phyloP scores from a whole-genome alignment of 2,329 filamentous ascomycete species.

The Claviceps sp. region DNA sequence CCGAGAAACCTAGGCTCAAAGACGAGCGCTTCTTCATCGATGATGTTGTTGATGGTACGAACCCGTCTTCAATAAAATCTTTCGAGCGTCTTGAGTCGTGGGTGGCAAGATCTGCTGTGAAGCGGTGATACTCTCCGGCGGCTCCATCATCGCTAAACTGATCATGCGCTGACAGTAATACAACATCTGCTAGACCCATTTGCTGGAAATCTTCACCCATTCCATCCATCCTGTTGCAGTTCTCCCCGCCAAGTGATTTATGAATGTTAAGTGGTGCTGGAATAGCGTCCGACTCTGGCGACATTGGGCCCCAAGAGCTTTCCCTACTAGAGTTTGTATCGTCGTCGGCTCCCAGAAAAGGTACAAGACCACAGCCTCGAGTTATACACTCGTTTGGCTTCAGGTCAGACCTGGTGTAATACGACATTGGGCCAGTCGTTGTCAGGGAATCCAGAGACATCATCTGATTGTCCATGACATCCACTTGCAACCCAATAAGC shows the following conservation, averaged over 20 bases:
- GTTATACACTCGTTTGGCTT: neutral
- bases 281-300: conserved; percentile 6
- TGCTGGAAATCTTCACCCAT: neutral
- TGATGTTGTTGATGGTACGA: neutral
- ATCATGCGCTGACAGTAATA: conserved; percentile 8
- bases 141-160: conserved; percentile 19
- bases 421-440: conserved; percentile 4
- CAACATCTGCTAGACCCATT: conserved; percentile 4
- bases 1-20: conserved; percentile 13
- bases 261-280: conserved; percentile 6
- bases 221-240: conserved; percentile 3
- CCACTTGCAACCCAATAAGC: conserved; percentile 27
- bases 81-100: conserved; percentile 1
- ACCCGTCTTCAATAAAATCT: neutral
- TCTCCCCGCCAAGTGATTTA: conserved; percentile 3
- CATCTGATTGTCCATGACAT: conserved; percentile 10
- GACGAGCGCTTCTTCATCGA: conserved; percentile 9
- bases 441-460: neutral
- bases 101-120: conserved; percentile 19
- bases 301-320: conserved; percentile 12
- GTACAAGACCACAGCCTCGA: conserved; percentile 5
- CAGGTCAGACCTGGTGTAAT: neutral
- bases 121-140: conserved; percentile 22
- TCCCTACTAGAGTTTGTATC: conserved; percentile 9
- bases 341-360: conserved; percentile 10